Percentiles rank a stretch among this genome's conserved stretches.
These are phyloP conservation scores for Colletotrichum sp. DNA, from an alignment of 2,329 filamentous ascomycete species.

Conservation along the genomic window DNA sequence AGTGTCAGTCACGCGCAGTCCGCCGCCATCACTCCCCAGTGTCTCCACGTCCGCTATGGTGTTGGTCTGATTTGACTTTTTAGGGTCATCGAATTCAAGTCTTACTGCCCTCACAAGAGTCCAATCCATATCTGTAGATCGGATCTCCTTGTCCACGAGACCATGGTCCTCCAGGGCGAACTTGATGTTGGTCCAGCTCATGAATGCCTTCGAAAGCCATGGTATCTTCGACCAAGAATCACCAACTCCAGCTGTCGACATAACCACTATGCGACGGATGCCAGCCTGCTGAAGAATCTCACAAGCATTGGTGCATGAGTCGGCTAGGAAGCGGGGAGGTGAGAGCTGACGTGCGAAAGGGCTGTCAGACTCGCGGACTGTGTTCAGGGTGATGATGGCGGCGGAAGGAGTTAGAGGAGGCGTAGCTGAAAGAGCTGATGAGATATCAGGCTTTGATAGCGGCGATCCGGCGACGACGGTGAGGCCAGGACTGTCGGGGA, in stretches of 20 bases:
- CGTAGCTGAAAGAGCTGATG: background rate
- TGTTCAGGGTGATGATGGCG: slow-evolving; percentile 44
- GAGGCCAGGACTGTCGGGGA: background rate
- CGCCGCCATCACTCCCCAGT: slow-evolving; percentile 32
- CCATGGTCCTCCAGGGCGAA: slow-evolving; percentile 41
- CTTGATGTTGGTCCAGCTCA: slow-evolving; percentile 44
- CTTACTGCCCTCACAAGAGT: slow-evolving; percentile 38
- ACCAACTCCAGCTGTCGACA: slow-evolving; percentile 44
- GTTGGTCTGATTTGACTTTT: background rate
- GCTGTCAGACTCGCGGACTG: slow-evolving; percentile 42
- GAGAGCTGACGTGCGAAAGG: slow-evolving; percentile 43
- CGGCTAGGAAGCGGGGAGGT: slow-evolving; percentile 41
- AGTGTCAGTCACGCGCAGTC: slow-evolving; percentile 34
- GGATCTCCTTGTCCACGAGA: slow-evolving; percentile 40
- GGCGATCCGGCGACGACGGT: background rate
- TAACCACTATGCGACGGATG: slow-evolving; percentile 37
- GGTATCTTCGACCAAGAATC: slow-evolving; percentile 40
- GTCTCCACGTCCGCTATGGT: slow-evolving; percentile 26
- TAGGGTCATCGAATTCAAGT: slow-evolving; percentile 33
- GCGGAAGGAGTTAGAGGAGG: slow-evolving; percentile 28
- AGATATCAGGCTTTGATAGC: background rate
- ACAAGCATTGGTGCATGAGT: slow-evolving; percentile 39
- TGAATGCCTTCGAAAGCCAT: slow-evolving; percentile 37
- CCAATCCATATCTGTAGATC: slow-evolving; percentile 37
- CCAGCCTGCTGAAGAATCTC: slow-evolving; percentile 35